These are phyloP conservation scores for Penicillium simplicissimum DNA, from an alignment of 495 filamentous ascomycete genomes.

Conservation along the genomic window DNA sequence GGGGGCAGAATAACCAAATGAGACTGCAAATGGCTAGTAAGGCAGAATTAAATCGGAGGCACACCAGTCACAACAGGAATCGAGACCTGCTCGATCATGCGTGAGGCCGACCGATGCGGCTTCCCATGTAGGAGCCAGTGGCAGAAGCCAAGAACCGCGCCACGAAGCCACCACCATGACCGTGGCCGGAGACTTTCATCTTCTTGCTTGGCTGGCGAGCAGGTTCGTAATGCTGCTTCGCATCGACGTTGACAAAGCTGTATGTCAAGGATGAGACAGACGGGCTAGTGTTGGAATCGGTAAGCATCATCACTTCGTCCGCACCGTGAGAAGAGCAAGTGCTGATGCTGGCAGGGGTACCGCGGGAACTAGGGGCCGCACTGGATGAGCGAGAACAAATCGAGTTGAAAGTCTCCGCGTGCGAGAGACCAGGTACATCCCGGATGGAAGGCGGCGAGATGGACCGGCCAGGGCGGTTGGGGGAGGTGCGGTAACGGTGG, in stretches of 20 bases:
- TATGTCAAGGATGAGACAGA: constrained; percentile 29
- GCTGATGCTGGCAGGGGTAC: constrained; percentile 45
- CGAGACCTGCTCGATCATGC: constrained; percentile 33
- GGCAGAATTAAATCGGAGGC: not conserved
- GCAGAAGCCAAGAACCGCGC: constrained; percentile 48
- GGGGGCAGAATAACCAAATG: not conserved
- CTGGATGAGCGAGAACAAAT: constrained; percentile 53
- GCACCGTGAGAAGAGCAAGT: constrained; percentile 41
- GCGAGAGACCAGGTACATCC: constrained; percentile 49
- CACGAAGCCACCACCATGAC: constrained; percentile 39
- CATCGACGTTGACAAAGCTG: constrained; percentile 39
- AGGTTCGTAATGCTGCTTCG: constrained; percentile 31
- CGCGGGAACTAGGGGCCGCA: constrained; percentile 42
- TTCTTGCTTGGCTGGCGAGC: constrained; percentile 45
- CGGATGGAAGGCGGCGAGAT: constrained; percentile 52
- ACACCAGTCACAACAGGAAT: constrained; percentile 7
- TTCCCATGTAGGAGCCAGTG: constrained; percentile 45
- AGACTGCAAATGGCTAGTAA: not conserved
- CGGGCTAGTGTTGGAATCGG: constrained; percentile 38
- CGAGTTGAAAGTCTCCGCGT: constrained; percentile 46
- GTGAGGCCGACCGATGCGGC: constrained; percentile 38
- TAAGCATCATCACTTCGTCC: constrained; percentile 40
- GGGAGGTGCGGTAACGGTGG: constrained; percentile 40
- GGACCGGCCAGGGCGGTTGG: constrained; percentile 38
- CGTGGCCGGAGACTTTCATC: constrained; percentile 34